A percentile compares a stretch with the other conserved stretches of the same genome.
Conservation (phyloP, 192 early-diverging fungal genomes). For the Gryganskiella cystojenkinii region DNA sequence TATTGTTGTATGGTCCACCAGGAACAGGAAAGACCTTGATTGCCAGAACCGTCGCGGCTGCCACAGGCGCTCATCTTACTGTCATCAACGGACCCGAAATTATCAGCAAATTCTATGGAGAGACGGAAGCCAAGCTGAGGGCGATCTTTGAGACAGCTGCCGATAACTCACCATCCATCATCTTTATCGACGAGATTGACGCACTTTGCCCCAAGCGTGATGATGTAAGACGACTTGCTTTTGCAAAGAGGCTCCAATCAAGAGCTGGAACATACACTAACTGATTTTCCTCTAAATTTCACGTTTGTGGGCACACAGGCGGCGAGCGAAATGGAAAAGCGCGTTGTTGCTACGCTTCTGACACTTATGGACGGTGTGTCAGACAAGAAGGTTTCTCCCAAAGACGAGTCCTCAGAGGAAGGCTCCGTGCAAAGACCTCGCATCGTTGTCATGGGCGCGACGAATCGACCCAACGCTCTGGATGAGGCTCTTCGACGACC, state of each 20-base stretch:
- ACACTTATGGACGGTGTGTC: constrained; percentile 91
- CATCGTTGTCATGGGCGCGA: constrained; percentile 91
- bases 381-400: constrained; percentile 16
- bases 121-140: constrained; percentile 91
- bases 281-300: constrained; percentile 8
- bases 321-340: constrained; percentile 85
- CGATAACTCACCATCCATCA: constrained; percentile 79
- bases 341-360: constrained; percentile 92
- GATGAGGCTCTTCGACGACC: constrained; percentile 93
- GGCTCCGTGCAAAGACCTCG: constrained; percentile 16
- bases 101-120: constrained; percentile 90
- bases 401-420: constrained; percentile 8
- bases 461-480: constrained; percentile 89
- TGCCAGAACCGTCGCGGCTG: constrained; percentile 86
- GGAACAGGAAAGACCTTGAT: constrained; percentile 98
- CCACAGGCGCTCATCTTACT: constrained; percentile 78
- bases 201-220: constrained; percentile 91
- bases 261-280: background rate
- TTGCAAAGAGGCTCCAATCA: background rate
- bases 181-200: constrained; percentile 97
- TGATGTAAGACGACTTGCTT: constrained; percentile 57
- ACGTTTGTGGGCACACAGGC: constrained; percentile 40
- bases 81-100: constrained; percentile 94
- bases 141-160: constrained; percentile 79
- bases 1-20: constrained; percentile 90